Evolutionary conservation across 2,329 filamentous ascomycete species (phyloP), one percentile per base, ranked within the genome.

Genomic region (Alternaria gaisen): DNA sequence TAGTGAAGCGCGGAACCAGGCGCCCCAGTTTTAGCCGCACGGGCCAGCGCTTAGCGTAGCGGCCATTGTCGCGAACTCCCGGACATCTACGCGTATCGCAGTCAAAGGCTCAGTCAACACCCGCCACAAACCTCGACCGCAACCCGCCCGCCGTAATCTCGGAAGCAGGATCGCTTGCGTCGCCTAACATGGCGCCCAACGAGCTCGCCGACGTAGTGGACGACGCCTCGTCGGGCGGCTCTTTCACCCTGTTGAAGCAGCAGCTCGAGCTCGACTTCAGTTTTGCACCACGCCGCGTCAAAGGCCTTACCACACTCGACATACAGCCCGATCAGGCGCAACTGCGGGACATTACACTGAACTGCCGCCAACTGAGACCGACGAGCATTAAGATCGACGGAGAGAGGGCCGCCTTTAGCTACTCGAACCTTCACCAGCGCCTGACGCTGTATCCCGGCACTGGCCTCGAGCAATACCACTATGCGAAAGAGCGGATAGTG

Each of bases 201-300:
- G 71, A 72, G 67, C 73, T 66, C 62, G 70, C 73, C 60, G 71
- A 70, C 42, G 60, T 64, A 51, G 58, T 60, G 66, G 74, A 75
- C 66, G 73, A 74, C 55, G 67, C 72, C 61, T 67, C 72, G 67
- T 62, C 69, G 61, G 69, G 68, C 66, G 72, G 71, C 67, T 70
- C 69, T 30, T 88, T 85, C 72, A 83, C 83, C 48, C 83, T 98
- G 59, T 85, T 92, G 56, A 90, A 93, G 80, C 94, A 98, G 80
- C 91, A 92, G 77, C 90, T 99, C 51, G 90, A 93, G 71, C 84
- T 99, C 61, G 94, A 98, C 72, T 84, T 99, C 75, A 91, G 97
- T 80, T 96, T 99, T 77, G 85, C 87, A 66, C 87, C 87, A 55
- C 90, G 89, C 79, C 86, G 85, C 72, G 82, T 98, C 72, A 89